Evolutionary conservation across 2,329 filamentous ascomycete genomes (phyloP), one percentile per base, ranked within the genome.

Genomic region (Colletotrichum camelliae): DNA sequence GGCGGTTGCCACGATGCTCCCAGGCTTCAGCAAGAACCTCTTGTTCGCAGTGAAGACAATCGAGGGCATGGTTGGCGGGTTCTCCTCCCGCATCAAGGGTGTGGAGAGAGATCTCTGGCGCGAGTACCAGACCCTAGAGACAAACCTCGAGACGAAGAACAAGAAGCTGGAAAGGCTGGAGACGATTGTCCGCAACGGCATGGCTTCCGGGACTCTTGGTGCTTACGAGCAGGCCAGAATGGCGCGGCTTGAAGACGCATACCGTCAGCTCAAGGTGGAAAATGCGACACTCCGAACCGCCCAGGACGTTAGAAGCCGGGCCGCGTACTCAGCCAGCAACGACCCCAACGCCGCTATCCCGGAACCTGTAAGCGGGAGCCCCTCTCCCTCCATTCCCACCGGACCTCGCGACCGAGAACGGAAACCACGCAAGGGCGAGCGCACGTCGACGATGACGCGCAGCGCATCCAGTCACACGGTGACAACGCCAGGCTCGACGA

Each of bases 21-120:
- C 94, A 0, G 95, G 94, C 2, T 98, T 98, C 85, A 95, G 94
- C 81, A 95, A 96, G 84, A 98, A 98, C 82, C 89, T 99, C 31
- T 86, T 98, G 58, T 91, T 93, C 1, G 96, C 96, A 0, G 91
- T 98, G 77, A 98, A 96, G 87, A 95, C 93, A 4, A 93, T 98
- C 71, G 97, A 98, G 87, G 88, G 89, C 21, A 92, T 98, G 78
- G 89, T 98, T 43, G 90, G 91, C 21, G 91, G 92, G 10, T 98
- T 98, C 87, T 94, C 95, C 80, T 88, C 90, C 52, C 93, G 95
- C 75, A 95, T 98, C 81, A 94, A 95, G 80, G 88, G 89, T 8
- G 93, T 98, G n/a, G 97, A 99, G 84, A 93, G 94, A 65, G 95
- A 98, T 76, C 86, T 98, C n/a, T 94, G 93, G 87, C 95, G 95